Conservation (phyloP, 345 rosid species). For the Eucalyptus virginea region DNA sequence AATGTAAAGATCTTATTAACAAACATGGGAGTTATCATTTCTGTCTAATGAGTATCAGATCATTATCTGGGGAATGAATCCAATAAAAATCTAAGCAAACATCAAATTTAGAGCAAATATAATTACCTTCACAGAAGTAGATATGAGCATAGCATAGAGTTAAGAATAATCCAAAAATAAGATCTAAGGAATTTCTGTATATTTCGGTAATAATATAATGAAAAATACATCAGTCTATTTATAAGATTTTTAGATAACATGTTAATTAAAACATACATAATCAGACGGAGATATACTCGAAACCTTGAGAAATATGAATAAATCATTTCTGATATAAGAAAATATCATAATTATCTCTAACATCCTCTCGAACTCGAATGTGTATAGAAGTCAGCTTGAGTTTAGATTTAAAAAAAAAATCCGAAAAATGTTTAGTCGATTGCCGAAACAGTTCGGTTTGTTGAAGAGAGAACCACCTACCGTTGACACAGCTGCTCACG, state of each 20-base stretch:
- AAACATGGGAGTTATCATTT: neutral
- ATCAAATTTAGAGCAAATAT: neutral
- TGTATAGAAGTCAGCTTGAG: neutral
- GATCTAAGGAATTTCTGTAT: neutral
- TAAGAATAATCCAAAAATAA: neutral
- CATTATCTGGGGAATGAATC: neutral
- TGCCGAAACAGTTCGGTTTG: neutral
- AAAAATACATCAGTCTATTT: neutral
- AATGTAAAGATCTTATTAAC: neutral
- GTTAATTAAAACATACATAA: neutral
- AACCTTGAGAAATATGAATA: neutral
- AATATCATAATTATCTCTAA: neutral
- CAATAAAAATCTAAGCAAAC: neutral
- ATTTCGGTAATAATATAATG: neutral
- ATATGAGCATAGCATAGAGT: neutral
- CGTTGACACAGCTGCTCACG: neutral
- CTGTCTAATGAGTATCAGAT: neutral
- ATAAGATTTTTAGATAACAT: neutral
- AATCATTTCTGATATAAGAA: neutral
- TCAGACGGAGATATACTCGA: rapidly evolving
- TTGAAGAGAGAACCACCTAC: neutral
- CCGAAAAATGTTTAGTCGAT: neutral
- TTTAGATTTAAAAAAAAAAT: neutral
- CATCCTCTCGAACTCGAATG: neutral
- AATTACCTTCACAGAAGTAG: neutral